Conservation (phyloP, 2,329 filamentous ascomycete genomes). For the Diaporthe australafricana region DNA sequence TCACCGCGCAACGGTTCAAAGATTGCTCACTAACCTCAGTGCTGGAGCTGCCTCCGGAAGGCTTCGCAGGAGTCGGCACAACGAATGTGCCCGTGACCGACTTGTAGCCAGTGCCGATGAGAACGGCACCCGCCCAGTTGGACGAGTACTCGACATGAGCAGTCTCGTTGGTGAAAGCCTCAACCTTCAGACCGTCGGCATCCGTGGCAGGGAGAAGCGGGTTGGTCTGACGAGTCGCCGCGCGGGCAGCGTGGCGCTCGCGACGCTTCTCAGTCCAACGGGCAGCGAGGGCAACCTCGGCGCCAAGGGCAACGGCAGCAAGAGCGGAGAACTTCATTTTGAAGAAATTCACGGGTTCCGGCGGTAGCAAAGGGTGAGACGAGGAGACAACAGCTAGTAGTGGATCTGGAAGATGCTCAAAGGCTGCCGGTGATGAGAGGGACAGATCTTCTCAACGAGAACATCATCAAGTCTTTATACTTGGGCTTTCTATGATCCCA, state of each 20-base stretch:
- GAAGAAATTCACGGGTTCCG: background rate
- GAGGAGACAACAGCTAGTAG: background rate
- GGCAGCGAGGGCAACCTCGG: slow-evolving; percentile 30
- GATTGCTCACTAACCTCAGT: slow-evolving; percentile 35
- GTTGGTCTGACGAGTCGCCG: slow-evolving; percentile 4
- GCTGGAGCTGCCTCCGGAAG: slow-evolving; percentile 49
- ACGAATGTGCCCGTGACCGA: slow-evolving; percentile 63
- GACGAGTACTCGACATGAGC: slow-evolving; percentile 33
- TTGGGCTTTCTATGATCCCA: background rate
- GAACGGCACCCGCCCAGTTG: slow-evolving; percentile 71
- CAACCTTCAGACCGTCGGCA: slow-evolving; percentile 25
- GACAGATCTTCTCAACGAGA: background rate
- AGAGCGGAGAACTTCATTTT: slow-evolving; percentile 34
- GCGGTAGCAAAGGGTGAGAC: background rate
- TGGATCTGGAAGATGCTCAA: slow-evolving; percentile 8
- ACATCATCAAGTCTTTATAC: slow-evolving; percentile 12
- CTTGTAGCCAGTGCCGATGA: slow-evolving; percentile 62
- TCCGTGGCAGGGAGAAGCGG: slow-evolving; percentile 33
- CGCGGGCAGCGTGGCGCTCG: slow-evolving; percentile 32
- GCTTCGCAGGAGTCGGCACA: slow-evolving; percentile 60
- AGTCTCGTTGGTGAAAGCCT: slow-evolving; percentile 31
- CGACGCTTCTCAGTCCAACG: slow-evolving; percentile 34
- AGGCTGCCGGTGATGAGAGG: slow-evolving; percentile 8
- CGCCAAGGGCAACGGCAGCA: slow-evolving; percentile 21
- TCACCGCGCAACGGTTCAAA: background rate